Conservation (phyloP, 257 asterid genomes). For the Cinchona pubescens region DNA sequence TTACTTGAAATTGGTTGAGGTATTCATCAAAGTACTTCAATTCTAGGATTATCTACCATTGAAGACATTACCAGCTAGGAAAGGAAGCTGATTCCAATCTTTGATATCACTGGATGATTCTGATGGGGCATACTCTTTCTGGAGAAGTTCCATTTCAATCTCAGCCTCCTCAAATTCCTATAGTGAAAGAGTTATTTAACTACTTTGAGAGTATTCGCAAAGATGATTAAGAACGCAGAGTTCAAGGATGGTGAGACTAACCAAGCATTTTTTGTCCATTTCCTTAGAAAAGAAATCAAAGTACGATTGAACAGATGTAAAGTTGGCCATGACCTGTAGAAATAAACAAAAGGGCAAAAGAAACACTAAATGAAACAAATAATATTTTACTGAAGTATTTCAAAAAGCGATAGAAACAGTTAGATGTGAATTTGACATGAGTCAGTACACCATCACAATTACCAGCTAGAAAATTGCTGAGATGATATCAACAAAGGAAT, state of each 20-base stretch:
- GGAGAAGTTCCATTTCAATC: constrained; percentile 87
- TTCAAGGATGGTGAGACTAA: constrained; percentile 13
- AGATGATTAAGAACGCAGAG: constrained; percentile 4
- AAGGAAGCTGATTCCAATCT: constrained; percentile 56
- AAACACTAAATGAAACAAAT: neutral
- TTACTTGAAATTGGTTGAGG: neutral
- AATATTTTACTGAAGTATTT: neutral
- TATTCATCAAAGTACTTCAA: neutral
- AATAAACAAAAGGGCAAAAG: neutral
- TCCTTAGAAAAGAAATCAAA: constrained; percentile 33
- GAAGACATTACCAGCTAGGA: constrained; percentile 49
- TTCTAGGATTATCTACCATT: neutral
- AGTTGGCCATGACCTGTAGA: constrained; percentile 37
- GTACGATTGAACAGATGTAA: constrained; percentile 31
- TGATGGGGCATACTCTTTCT: constrained; percentile 44
- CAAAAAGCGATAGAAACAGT: neutral
- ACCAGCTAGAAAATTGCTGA: neutral
- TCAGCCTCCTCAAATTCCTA: constrained; percentile 97
- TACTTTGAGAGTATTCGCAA: constrained; percentile 2
- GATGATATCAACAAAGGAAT: neutral
- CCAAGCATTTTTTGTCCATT: constrained; percentile 29
- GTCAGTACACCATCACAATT: neutral
- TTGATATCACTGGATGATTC: constrained; percentile 49
- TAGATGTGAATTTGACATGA: neutral
- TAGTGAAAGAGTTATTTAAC: constrained; percentile 23